A percentile compares a stretch with the other conserved stretches of the same genome.
These are phyloP conservation scores for Tulasnella calospora DNA, from an alignment of 768 basidiomycete species.

Conservation along the genomic window DNA sequence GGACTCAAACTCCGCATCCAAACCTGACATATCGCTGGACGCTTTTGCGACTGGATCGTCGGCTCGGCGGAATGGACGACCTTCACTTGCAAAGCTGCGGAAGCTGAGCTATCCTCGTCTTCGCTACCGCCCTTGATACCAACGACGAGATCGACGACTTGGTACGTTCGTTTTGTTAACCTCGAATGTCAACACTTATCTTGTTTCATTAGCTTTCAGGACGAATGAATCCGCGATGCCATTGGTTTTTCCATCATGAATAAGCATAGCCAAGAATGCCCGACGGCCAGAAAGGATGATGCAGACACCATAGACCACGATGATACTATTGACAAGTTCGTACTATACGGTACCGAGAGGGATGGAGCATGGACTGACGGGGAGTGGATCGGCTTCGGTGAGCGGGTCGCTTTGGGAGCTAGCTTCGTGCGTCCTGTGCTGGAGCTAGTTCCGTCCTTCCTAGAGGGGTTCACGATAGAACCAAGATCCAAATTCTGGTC, in stretches of 20 bases:
- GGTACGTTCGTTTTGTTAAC: no score
- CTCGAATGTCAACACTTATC: no score
- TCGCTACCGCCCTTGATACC: no score
- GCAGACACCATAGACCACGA: conserved; percentile 73
- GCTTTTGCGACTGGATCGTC: no score
- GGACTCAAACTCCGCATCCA: no score
- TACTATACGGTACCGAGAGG: conserved; percentile 85
- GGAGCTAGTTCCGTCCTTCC: conserved; percentile 9
- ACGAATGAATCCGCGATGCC: conserved; percentile 3
- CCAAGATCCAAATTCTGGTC: conserved; percentile 95
- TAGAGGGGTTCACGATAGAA: conserved; percentile 45
- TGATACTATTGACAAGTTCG: conserved; percentile 81
- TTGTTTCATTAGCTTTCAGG: no score
- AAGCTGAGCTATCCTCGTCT: no score
- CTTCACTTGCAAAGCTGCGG: no score
- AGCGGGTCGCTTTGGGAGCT: conserved; percentile 76
- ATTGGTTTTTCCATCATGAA: background rate
- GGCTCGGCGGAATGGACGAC: no score
- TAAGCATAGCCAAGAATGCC: background rate
- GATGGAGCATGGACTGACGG: conserved; percentile 99
- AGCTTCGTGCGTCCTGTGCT: conserved; percentile 61
- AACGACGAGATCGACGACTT: no score
- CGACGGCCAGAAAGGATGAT: background rate
- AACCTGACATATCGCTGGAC: no score
- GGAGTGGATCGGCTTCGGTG: conserved; percentile 87